phyloP scores from a whole-genome alignment of 306 rosid species.

The Rubus parviflorus region DNA sequence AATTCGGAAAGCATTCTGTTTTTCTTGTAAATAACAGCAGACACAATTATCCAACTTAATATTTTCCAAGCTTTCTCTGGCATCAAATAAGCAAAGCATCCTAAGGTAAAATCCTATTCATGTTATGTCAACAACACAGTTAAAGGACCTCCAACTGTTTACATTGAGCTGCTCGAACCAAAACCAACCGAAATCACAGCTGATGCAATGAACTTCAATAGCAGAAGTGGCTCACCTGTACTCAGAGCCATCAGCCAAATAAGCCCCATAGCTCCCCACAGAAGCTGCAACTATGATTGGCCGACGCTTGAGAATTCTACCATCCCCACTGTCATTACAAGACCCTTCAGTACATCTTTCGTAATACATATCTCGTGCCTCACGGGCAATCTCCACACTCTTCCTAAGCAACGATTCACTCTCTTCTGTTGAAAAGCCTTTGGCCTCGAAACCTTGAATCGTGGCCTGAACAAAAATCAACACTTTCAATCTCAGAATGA shows the following conservation, averaged over 20 bases:
- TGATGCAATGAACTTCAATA: slow-evolving; percentile 3
- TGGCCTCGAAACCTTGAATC: slow-evolving; percentile 76
- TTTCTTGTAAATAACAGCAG: no score
- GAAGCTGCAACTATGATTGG: slow-evolving; percentile 86
- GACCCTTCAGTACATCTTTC: slow-evolving; percentile 51
- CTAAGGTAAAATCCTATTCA: background rate
- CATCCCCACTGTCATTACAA: slow-evolving; percentile 40
- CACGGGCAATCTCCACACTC: slow-evolving; percentile 80
- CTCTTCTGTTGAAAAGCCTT: slow-evolving; percentile 66
- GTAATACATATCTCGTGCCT: slow-evolving; percentile 65
- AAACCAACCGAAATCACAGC: no score
- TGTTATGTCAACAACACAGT: background rate
- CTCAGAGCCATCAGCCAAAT: slow-evolving; percentile 64
- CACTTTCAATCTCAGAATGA: background rate
- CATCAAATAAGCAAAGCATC: background rate
- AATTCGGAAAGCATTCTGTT: background rate
- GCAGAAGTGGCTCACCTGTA: slow-evolving; percentile 28
- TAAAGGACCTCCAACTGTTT: no score
- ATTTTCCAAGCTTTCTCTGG: background rate
- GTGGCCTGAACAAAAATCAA: slow-evolving; percentile 62
- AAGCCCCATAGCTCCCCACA: slow-evolving; percentile 96
- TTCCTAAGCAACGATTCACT: slow-evolving; percentile 61
- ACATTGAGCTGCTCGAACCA: no score
- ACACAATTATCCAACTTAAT: no score
- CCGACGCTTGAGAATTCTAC: slow-evolving; percentile 35